Percentiles rank a stretch among this genome's conserved stretches.
These are phyloP conservation scores for Exophiala xenobiotica DNA, from an alignment of 2,329 filamentous ascomycete genomes.

Conservation along the genomic window DNA sequence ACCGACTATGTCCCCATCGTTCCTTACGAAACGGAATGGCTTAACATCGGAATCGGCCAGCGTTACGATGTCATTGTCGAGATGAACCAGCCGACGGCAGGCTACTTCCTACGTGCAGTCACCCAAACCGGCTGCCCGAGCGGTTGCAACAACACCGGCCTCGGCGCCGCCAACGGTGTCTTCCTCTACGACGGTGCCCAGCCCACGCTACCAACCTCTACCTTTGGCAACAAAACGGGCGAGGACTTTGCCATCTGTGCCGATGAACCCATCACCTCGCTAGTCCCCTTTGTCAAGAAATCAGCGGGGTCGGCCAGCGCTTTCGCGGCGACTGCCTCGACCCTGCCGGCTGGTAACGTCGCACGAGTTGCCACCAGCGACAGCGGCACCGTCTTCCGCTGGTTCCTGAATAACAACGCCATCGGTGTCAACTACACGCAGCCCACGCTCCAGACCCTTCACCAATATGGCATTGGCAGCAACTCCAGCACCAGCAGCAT, in stretches of 20 bases:
- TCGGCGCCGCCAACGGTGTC: constrained; percentile 32
- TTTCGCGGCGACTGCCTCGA: constrained; percentile 31
- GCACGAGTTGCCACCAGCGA: constrained; percentile 26
- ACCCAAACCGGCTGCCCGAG: constrained; percentile 32
- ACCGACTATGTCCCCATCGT: constrained; percentile 54
- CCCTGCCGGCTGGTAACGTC: constrained; percentile 27
- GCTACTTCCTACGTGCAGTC: constrained; percentile 45
- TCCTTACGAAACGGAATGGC: constrained; percentile 51
- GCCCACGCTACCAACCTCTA: constrained; percentile 31
- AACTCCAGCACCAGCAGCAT: constrained; percentile 1
- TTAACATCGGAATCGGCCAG: constrained; percentile 50
- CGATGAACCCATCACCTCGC: constrained; percentile 31
- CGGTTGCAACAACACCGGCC: constrained; percentile 20
- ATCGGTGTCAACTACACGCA: constrained; percentile 37
- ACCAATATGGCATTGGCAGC: constrained; percentile 1
- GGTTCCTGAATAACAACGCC: constrained; percentile 37
- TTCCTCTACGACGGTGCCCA: constrained; percentile 30
- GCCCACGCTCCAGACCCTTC: constrained; percentile 32
- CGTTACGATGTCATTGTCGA: constrained; percentile 46
- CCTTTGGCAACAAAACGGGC: constrained; percentile 29
- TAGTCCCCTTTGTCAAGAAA: constrained; percentile 31
- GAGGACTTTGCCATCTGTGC: constrained; percentile 32
- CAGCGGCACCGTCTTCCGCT: constrained; percentile 33
- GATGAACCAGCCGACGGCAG: constrained; percentile 38
- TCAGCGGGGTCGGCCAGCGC: constrained; percentile 27